phyloP scores from a whole-genome alignment of 257 asterid genomes.

The Primulina eburnea region DNA sequence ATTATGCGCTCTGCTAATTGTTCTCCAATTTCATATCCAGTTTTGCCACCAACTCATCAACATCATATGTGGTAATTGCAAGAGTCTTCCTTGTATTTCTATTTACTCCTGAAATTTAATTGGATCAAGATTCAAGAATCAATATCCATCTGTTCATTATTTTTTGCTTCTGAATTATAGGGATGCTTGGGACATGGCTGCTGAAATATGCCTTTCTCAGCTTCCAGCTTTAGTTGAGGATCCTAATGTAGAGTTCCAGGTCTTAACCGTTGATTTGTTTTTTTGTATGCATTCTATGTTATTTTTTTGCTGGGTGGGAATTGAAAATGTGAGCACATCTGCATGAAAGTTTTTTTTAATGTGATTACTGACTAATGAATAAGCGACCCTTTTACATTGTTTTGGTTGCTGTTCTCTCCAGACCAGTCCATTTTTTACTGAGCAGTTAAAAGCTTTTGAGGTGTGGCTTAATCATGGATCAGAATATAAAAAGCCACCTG shows the following conservation, averaged over 20 bases:
- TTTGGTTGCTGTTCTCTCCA: conserved; percentile 34
- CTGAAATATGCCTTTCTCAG: conserved; percentile 98
- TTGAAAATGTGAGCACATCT: not conserved
- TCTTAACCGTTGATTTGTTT: conserved; percentile 19
- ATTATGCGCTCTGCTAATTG: conserved; percentile 99
- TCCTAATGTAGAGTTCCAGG: conserved; percentile 98
- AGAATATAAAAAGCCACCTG: conserved; percentile 91
- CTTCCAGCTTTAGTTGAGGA: conserved; percentile 85
- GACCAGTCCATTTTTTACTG: conserved; percentile 90
- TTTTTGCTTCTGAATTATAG: conserved; percentile 37
- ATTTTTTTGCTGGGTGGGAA: conserved; percentile 17
- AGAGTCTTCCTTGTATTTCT: conserved; percentile 17
- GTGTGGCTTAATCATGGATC: conserved; percentile 99
- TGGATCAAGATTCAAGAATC: conserved; percentile 20
- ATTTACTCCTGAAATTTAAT: not conserved
- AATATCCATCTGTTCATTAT: conserved; percentile 18
- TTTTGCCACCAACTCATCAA: conserved; percentile 96
- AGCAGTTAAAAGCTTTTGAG: conserved; percentile 59
- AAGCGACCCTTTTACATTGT: conserved; percentile 3
- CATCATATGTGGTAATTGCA: conserved; percentile 93
- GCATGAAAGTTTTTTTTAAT: not conserved
- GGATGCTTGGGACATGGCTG: conserved; percentile 99
- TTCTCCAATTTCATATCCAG: conserved; percentile 90
- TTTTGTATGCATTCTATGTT: conserved; percentile 17
- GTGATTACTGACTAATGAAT: conserved; percentile 8